These are phyloP conservation scores for Tetratostichococcus sp. DNA, from an alignment of 139 green algal species.

Conservation along the genomic window DNA sequence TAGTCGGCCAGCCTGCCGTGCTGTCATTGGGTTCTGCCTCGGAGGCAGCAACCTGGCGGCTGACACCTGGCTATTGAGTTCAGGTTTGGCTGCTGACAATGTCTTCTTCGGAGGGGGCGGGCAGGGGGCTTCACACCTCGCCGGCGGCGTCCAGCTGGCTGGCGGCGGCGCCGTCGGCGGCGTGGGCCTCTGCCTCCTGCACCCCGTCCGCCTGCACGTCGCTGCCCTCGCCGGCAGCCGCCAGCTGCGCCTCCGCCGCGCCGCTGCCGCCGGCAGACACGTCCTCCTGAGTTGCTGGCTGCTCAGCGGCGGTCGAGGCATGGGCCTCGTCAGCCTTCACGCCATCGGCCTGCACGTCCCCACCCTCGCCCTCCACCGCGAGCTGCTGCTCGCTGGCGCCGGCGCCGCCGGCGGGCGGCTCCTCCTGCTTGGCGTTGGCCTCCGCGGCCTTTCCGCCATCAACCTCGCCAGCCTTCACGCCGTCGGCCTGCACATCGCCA, in stretches of 20 bases:
- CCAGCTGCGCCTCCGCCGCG: not conserved
- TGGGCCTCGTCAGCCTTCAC: not conserved
- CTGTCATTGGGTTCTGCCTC: too few relatives aligned
- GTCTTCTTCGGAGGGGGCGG: too few relatives aligned
- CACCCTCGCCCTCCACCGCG: not conserved
- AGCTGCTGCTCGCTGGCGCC: not conserved
- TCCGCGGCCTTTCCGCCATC: not conserved
- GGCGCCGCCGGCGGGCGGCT: not conserved
- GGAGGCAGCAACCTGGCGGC: too few relatives aligned
- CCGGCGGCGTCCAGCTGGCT: not conserved
- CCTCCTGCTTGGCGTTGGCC: not conserved
- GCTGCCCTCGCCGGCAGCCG: not conserved
- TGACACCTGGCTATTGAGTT: too few relatives aligned
- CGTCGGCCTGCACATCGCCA: not conserved
- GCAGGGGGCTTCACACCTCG: not conserved
- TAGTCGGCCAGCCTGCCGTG: too few relatives aligned
- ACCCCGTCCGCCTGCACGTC: not conserved
- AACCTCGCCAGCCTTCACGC: not conserved
- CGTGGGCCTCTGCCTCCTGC: not conserved
- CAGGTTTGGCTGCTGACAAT: too few relatives aligned
- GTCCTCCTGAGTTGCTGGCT: not conserved
- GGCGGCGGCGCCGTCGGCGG: not conserved
- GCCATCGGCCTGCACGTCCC: not conserved
- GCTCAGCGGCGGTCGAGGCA: not conserved
- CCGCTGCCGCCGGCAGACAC: not conserved